Base-by-base conservation (phyloP, 1,284 basidiomycete species). In the Microbotryum violaceum region DNA sequence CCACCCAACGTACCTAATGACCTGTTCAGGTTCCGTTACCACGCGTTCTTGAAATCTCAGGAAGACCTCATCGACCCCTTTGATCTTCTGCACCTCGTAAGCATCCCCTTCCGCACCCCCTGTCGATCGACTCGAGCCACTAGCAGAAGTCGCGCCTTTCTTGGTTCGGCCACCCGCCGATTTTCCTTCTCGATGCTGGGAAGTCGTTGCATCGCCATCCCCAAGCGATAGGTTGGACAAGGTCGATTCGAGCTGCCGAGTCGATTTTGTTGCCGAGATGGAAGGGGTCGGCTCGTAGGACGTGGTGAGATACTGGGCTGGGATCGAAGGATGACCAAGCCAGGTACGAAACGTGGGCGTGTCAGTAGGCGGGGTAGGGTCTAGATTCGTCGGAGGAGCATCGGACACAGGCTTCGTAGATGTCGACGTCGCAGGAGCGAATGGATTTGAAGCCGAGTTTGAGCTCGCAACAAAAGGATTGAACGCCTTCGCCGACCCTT, bases 41-140 rank as follows among this genome's bases (percentile, higher is more conserved):
- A 86, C 83, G 31, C 87, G 79, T 71, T 83, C 82, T 55, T 81
- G 82, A 72, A 91, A 91, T n/a, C 82, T 79, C 67, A 88, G 84
- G 72, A 91, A 91, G 2, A 86, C 81, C 54, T 82, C 81, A 73
- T 91, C 89, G 33, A 87, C 78, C 37, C 86, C 79, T 57, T 86
- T 72, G 29, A 71, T 63, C 50, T 62, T 61, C 42, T 87, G 87
- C 71, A 87, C 83, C 74, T 90, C 89, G 70, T 88, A 91, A 18
- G 80, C 78, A 74, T 91, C 89, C 10, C 58, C 58, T 25, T 20
- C 52, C 50, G 7, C 27, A 46, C 21, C 54, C 57, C 2, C 55
- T 3, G 48, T 31, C 23, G 9, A 16, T 25, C 49, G 20, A 27
- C 48, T 56, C 16, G 6, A 31, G 14, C 23, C 49, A 23, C 37